Evolutionary conservation across 2,329 filamentous ascomycete species (phyloP), one percentile per base, ranked within the genome.

Genomic region (Arthroderma sp.): DNA sequence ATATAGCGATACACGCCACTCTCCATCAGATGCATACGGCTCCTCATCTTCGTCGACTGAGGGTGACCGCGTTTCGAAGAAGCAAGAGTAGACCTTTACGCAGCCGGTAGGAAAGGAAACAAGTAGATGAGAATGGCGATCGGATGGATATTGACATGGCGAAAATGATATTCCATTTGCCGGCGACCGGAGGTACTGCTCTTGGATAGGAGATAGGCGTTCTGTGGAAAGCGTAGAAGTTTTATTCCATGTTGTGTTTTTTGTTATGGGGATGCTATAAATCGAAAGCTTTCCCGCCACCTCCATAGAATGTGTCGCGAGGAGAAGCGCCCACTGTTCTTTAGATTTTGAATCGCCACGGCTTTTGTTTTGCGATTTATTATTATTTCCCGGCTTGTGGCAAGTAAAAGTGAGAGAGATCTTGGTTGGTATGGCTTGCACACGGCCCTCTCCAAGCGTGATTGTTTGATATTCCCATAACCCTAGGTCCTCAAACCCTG

Each of bases 21-120:
- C 63, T 9, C 67, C 65, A 46, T 62, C 58, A 7, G 54, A 53
- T n/a, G 59, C 59, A 5, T 53, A 50, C 8, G 49, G 55, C 6
- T 63, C 62, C 15, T 53, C 52, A 8, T 62, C 61, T 29, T 53
- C 57, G 15, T 60, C 57, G 4, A 59, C 54, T 5, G 49, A 47
- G 10, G 54, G 39, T 39, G 53, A 61, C 5, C 51, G 51, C 10
- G 50, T 45, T 36, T 56, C 61, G 22, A 50, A 55, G 30, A 76
- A 68, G 28, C 71, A 72, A 43, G 77, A 72, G 53, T 75, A 77
- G 9, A 80, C 63, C 43, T 76, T 74, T 29, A 76, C 72, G 36
- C 64, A 67, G 4, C 77, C 75, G n/a, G 63, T 66, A 1, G 66
- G 57, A 45, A 78, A 74, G 1, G 70, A 65, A 5, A 80, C 61